Base-by-base conservation (phyloP, 1,139 yeast species). In the Nakaseomyces glabratus region DNA sequence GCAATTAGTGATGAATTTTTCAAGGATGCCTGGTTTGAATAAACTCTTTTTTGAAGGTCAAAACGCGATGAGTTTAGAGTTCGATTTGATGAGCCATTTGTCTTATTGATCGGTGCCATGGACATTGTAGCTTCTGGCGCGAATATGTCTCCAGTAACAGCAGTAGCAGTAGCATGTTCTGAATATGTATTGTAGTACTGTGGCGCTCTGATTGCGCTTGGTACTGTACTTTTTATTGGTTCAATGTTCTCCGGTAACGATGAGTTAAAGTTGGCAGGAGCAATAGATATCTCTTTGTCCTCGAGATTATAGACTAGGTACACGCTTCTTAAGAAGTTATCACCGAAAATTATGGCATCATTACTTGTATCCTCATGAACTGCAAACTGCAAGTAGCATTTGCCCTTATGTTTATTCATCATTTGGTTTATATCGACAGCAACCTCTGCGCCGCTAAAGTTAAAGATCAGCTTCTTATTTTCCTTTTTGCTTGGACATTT, bases 241-340 rank as follows among this genome's bases (percentile, higher is more conserved):
- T 68, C 71, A 34, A 73, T 63, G 35, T 66, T 54, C 36, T 66
- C 55, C n/a, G n/a, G n/a, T 35, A 65, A 68, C 5, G 58, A 57
- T 21, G 46, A 43, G 5, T 69, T 37, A 22, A 31, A 57, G 25
- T 59, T 60, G 4, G 75, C 77, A 44, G 71, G 82, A 1, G 93
- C 95, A 38, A 85, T 40, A 1, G 79, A 76, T 19, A 85, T 64
- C 49, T 76, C 73, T 36, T 63, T 58, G 43, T 71, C 71, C 16
- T 79, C 85, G 43, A 82, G 61, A 58, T 85, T 93, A 47, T 72
- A 82, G 28, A 82, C 94, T 35, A 78, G 69, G 51, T 84, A 85
- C 8, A 82, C 85, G 36, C 71, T 65, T 42, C 84, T 68, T 46
- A 85, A 61, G 57, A 82, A 76, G 24, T 76, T 69, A 55, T 82